Evolutionary conservation across 2,329 filamentous ascomycete genomes (phyloP), one percentile per base, ranked within the genome.

Genomic region (Knufia petricola): DNA sequence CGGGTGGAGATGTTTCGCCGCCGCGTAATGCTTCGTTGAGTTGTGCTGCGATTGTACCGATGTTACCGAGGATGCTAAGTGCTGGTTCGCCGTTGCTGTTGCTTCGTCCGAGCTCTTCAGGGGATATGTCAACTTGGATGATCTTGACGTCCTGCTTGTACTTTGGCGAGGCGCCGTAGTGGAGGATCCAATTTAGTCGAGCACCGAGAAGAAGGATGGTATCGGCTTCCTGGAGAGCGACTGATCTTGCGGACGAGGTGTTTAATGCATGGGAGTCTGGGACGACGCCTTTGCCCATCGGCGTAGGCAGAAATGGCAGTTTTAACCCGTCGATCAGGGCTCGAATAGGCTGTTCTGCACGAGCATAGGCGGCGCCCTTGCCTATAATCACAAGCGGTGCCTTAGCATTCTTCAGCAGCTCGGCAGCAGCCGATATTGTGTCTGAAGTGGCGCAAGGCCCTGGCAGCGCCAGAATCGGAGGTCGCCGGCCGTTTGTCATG

Each of bases 241-340:
- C 66, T 37, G 73, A 76, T 48, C 76, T 68, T 3, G 76, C 74
- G 40, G 74, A 72, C 2, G 75, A 74, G 13, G 66, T 66, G 56
- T 79, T 78, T 42, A 69, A 63, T 1, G 69, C 65, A 57, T 76
- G 72, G 0, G 71, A 75, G 54, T 78, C 75, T 8, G 75, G 66
- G 1, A 78, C 55, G 4, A 79, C 67, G 19, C 76, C 76, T 58
- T 79, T 79, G 3, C 75, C 76, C 74, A 78, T 79, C 1, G 76
- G 76, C 1, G 74, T 77, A 0, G 75, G 74, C 4, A 79, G 63
- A 57, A 79, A 79, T 0, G 75, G 75, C 9, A 79, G 64, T 21
- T 68, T 63, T 8, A 72, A 73, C 54, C 62, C 58, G 39, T 74
- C 61, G 20, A 78, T 64, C 23, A 78, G 60, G 10, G 61, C 53